Evolutionary conservation across 768 basidiomycete genomes (phyloP).

Genomic region (Strobilomyces confusus): DNA sequence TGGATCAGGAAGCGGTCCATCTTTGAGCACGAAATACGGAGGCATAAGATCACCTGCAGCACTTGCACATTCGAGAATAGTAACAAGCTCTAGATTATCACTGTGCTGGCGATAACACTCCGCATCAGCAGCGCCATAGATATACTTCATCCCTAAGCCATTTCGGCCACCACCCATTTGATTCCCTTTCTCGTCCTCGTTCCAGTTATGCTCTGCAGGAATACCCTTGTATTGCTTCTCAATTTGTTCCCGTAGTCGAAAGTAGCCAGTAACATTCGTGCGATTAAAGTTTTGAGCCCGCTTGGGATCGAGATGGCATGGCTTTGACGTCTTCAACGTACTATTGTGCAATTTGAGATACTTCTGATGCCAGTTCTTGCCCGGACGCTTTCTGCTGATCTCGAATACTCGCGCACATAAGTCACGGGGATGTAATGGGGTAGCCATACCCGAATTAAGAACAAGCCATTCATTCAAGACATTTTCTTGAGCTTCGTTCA

Average conservation of each 20-base stretch:
- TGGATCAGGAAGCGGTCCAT: neutral
- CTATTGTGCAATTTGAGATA: neutral
- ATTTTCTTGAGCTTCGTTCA: neutral
- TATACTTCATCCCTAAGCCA: neutral
- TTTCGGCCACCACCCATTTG: neutral
- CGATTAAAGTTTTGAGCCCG: neutral
- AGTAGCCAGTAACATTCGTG: neutral
- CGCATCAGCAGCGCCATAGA: neutral
- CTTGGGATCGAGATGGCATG: neutral
- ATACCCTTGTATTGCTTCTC: neutral
- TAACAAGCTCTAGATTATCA: neutral
- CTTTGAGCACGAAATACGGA: neutral
- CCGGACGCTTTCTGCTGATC: neutral
- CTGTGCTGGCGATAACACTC: neutral
- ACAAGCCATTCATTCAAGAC: neutral
- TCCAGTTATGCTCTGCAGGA: neutral
- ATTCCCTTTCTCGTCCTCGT: neutral
- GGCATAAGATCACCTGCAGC: neutral
- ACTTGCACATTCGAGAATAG: neutral
- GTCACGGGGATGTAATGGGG: neutral
- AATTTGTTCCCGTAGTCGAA: neutral
- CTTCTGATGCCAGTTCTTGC: neutral
- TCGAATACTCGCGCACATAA: neutral
- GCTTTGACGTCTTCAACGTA: neutral
- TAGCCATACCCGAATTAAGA: neutral